phyloP scores from a whole-genome alignment of 2,329 filamentous ascomycete species.

The Fusarium foetens region DNA sequence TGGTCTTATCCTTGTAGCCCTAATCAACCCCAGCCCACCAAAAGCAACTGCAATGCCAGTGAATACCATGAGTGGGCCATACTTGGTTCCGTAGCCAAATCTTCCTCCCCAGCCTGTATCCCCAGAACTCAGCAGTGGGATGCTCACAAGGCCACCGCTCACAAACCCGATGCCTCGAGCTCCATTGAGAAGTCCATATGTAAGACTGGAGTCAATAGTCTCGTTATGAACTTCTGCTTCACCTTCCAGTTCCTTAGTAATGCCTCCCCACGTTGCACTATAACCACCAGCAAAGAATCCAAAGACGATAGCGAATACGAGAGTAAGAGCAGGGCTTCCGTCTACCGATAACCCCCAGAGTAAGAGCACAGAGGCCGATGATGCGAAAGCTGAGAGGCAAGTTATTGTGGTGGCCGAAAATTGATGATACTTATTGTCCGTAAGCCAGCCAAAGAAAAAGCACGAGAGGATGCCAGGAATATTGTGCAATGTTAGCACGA shows the following conservation, averaged over 20 bases:
- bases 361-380: not conserved
- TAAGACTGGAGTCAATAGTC: not conserved
- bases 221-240: not conserved
- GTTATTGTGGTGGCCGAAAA: not conserved
- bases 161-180: not conserved
- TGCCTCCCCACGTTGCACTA: not conserved
- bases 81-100: not conserved
- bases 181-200: not conserved
- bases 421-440: not conserved
- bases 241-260: not conserved
- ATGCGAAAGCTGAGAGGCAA: not conserved
- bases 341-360: not conserved
- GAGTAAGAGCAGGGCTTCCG: not conserved
- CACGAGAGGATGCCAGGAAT: not conserved
- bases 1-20: not conserved
- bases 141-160: not conserved
- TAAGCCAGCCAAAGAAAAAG: not conserved
- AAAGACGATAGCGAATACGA: not conserved
- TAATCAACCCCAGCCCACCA: not conserved
- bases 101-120: not conserved
- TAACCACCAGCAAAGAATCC: conserved; percentile 1
- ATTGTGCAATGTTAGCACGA: not conserved
- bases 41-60: not conserved
- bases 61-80: not conserved
- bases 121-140: not conserved